Evolutionary conservation across 1,284 basidiomycete genomes (phyloP).

Genomic region (Malassezia obtusa): DNA sequence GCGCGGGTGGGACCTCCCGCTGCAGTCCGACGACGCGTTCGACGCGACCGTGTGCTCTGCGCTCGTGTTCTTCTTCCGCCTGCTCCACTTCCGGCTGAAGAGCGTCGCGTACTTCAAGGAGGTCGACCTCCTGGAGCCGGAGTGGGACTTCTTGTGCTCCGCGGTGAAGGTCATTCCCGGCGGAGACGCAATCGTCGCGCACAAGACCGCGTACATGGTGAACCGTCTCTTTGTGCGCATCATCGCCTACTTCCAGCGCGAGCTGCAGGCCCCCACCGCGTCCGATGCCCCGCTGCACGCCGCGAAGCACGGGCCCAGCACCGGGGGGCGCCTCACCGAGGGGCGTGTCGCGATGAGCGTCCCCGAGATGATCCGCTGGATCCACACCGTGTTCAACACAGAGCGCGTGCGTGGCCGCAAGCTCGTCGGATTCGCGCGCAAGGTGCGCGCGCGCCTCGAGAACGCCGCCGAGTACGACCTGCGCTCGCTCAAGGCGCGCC

Average conservation of each 20-base stretch:
- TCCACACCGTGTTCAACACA: slow-evolving; percentile 82
- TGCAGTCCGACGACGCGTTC: slow-evolving; percentile 78
- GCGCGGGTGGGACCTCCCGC: slow-evolving; percentile 77
- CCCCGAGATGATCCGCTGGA: slow-evolving; percentile 77
- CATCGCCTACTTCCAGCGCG: slow-evolving; percentile 84
- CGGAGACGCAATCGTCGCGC: slow-evolving; percentile 78
- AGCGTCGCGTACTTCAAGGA: slow-evolving; percentile 95
- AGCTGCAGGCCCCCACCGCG: slow-evolving; percentile 64
- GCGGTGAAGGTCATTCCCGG: slow-evolving; percentile 80
- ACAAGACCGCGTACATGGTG: slow-evolving; percentile 40
- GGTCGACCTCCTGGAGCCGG: slow-evolving; percentile 89
- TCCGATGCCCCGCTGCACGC: background rate
- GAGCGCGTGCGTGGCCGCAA: slow-evolving; percentile 87
- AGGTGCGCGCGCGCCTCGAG: slow-evolving; percentile 65
- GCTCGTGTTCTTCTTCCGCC: slow-evolving; percentile 78
- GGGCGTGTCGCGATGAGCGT: slow-evolving; percentile 57
- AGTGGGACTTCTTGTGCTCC: slow-evolving; percentile 90
- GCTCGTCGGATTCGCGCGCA: slow-evolving; percentile 66
- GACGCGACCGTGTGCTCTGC: slow-evolving; percentile 80
- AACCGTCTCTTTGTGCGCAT: slow-evolving; percentile 57
- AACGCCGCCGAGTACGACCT: slow-evolving; percentile 91
- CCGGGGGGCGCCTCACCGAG: slow-evolving; percentile 21
- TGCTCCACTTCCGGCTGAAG: slow-evolving; percentile 91
- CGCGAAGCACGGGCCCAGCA: slow-evolving; percentile 12
- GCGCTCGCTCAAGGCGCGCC: slow-evolving; percentile 52